These are phyloP conservation scores for Limonium bicolor DNA, from an alignment of 148 eudicot genomes.

Conservation along the genomic window DNA sequence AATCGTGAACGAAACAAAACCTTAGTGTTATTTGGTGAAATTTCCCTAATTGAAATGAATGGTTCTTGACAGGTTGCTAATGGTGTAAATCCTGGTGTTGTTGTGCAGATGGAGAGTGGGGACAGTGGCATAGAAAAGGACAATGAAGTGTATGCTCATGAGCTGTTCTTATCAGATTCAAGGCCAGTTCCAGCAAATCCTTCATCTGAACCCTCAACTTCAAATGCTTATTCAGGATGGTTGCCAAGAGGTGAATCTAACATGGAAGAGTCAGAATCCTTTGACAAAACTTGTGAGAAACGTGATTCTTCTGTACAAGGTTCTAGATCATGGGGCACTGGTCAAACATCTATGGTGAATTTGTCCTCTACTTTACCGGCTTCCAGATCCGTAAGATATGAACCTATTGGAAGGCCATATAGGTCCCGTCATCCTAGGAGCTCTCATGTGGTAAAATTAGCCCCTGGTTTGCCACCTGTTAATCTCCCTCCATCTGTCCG, in stretches of 20 bases:
- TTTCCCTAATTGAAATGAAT: too few relatives aligned
- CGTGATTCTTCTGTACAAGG: too few relatives aligned
- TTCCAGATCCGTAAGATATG: too few relatives aligned
- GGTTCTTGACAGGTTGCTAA: too few relatives aligned
- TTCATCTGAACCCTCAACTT: slow-evolving; percentile 10
- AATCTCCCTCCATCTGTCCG: slow-evolving; percentile 94
- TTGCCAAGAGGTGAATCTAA: slow-evolving; percentile 8
- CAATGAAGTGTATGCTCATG: slow-evolving; percentile 80
- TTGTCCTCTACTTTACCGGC: too few relatives aligned
- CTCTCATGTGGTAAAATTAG: slow-evolving; percentile 57
- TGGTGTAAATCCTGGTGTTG: slow-evolving; percentile 25
- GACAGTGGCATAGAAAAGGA: slow-evolving; percentile 50
- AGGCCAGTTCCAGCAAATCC: slow-evolving; percentile 31
- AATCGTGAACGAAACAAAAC: too few relatives aligned
- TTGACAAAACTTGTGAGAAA: too few relatives aligned
- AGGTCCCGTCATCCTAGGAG: slow-evolving; percentile 29
- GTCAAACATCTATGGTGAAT: too few relatives aligned
- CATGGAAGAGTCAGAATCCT: too few relatives aligned
- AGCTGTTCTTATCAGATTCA: slow-evolving; percentile 95
- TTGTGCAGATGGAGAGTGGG: slow-evolving; percentile 43
- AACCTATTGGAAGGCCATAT: slow-evolving; percentile 24
- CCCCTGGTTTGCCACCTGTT: slow-evolving; percentile 95
- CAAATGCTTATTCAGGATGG: slow-evolving; percentile 8
- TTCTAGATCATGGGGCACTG: too few relatives aligned
- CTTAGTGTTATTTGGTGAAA: too few relatives aligned